Percentiles rank a stretch among this genome's conserved stretches.
Conservation (phyloP, 176 grass and related monocot genomes). For the Saccharum officinarum region DNA sequence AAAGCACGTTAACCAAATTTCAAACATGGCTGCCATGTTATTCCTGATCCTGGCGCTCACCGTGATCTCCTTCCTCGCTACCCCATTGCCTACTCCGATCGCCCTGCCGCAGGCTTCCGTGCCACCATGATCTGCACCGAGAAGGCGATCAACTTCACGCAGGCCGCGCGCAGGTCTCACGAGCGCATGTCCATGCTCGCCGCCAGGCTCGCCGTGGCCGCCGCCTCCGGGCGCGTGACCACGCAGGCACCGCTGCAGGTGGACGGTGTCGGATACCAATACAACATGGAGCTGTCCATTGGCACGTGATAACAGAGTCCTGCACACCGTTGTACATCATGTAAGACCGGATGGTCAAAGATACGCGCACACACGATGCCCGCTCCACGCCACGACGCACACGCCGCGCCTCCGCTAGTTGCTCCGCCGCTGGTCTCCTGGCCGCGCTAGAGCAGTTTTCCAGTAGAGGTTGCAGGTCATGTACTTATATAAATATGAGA, state of each 20-base stretch:
- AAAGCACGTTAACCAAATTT: background rate
- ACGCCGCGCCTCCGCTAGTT: too few relatives aligned
- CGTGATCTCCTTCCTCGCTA: background rate
- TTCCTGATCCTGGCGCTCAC: background rate
- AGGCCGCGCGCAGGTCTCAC: background rate
- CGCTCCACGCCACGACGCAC: too few relatives aligned
- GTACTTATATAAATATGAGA: too few relatives aligned
- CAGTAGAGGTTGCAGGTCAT: too few relatives aligned
- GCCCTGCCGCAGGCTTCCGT: background rate
- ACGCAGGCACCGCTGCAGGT: background rate
- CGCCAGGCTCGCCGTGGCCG: background rate
- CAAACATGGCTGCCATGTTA: background rate
- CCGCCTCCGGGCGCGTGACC: background rate
- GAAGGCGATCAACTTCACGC: background rate
- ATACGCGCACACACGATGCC: too few relatives aligned
- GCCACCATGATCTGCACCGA: background rate
- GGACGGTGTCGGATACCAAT: background rate
- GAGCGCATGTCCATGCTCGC: background rate
- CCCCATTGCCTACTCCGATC: background rate
- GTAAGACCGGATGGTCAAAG: too few relatives aligned
- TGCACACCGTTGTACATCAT: too few relatives aligned
- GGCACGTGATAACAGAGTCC: too few relatives aligned
- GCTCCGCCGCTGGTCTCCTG: too few relatives aligned
- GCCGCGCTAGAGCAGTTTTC: too few relatives aligned
- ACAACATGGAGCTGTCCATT: conserved; percentile 1